phyloP scores from a whole-genome alignment of 2,329 filamentous ascomycete genomes.

The Ophiocordyceps sinensis region DNA sequence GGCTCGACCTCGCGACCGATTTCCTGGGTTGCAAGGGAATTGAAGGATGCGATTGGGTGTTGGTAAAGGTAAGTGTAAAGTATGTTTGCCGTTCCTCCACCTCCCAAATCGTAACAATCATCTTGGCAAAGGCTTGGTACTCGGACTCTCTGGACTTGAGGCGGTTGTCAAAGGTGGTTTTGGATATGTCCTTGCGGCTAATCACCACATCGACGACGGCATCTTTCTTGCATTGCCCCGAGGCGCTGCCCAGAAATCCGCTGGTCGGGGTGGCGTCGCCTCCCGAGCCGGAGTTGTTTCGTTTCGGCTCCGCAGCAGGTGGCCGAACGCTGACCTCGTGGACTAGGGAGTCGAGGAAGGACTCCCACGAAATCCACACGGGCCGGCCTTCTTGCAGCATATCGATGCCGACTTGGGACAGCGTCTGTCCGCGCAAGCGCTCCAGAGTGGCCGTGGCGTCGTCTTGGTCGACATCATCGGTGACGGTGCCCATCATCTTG shows the following conservation, averaged over 20 bases:
- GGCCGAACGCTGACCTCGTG: slow-evolving; percentile 23
- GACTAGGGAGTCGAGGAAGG: slow-evolving; percentile 40
- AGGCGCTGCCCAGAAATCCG: slow-evolving; percentile 7
- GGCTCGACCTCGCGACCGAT: slow-evolving; percentile 21
- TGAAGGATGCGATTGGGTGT: slow-evolving; percentile 28
- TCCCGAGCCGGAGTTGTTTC: slow-evolving; percentile 11
- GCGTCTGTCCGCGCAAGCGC: slow-evolving; percentile 45
- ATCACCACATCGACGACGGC: slow-evolving; percentile 56
- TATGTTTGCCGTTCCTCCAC: slow-evolving; percentile 52
- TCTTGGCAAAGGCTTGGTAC: slow-evolving; percentile 45
- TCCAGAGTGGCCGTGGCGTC: slow-evolving; percentile 36
- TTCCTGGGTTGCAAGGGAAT: slow-evolving; percentile 19
- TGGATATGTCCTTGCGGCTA: slow-evolving; percentile 30
- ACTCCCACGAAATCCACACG: slow-evolving; percentile 44
- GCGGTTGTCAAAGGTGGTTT: slow-evolving; percentile 20
- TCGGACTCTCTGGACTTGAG: slow-evolving; percentile 21
- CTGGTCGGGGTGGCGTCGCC: slow-evolving; percentile 24
- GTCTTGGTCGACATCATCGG: slow-evolving; percentile 23
- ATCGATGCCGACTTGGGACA: slow-evolving; percentile 59
- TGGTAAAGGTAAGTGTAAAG: slow-evolving; percentile 64
- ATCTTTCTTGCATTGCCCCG: slow-evolving; percentile 32
- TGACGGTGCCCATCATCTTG: slow-evolving; percentile 46
- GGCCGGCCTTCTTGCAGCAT: slow-evolving; percentile 53
- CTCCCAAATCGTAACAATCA: slow-evolving; percentile 65
- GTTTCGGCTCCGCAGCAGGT: slow-evolving; percentile 9